Evolutionary conservation across 768 basidiomycete genomes (phyloP).

Genomic region (Russula sp.): DNA sequence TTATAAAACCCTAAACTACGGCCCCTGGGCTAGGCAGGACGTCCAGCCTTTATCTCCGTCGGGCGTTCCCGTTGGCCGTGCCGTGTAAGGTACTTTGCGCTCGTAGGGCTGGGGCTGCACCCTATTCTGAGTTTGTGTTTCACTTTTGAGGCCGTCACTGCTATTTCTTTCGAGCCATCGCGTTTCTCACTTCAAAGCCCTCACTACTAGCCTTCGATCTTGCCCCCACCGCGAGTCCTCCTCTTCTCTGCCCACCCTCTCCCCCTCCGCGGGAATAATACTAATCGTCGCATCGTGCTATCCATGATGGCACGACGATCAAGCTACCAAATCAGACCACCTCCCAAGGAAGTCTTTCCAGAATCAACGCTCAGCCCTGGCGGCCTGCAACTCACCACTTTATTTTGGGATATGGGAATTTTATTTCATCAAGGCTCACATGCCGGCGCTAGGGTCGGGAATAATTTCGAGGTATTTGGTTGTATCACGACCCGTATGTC

Average conservation of each 20-base stretch:
- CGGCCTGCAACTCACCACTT: conserved; percentile 22
- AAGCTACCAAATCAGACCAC: conserved; percentile 19
- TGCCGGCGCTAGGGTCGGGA: conserved; percentile 19
- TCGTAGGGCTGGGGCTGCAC: conserved; percentile 14
- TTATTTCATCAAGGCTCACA: conserved; percentile 22
- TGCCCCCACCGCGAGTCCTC: not conserved
- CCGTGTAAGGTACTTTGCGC: not conserved
- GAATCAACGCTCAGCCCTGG: conserved; percentile 22
- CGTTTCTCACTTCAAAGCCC: conserved; percentile 5
- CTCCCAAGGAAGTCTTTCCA: conserved; percentile 24
- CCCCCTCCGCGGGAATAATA: not conserved
- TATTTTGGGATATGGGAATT: conserved; percentile 22
- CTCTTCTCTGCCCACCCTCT: not conserved
- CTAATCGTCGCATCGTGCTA: not conserved
- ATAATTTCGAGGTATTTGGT: conserved; percentile 20
- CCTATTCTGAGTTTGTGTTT: conserved; percentile 8
- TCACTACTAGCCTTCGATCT: not conserved
- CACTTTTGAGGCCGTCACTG: not conserved
- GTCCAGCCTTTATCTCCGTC: conserved; percentile 20
- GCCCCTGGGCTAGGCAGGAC: conserved; percentile 14
- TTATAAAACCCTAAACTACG: conserved; percentile 19
- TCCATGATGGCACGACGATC: conserved; percentile 19
- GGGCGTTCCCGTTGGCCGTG: conserved; percentile 5
- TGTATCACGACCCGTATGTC: conserved; percentile 21
- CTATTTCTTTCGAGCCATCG: conserved; percentile 8